phyloP scores from a whole-genome alignment of 1,284 basidiomycete genomes.

The Sparassis latifolia region DNA sequence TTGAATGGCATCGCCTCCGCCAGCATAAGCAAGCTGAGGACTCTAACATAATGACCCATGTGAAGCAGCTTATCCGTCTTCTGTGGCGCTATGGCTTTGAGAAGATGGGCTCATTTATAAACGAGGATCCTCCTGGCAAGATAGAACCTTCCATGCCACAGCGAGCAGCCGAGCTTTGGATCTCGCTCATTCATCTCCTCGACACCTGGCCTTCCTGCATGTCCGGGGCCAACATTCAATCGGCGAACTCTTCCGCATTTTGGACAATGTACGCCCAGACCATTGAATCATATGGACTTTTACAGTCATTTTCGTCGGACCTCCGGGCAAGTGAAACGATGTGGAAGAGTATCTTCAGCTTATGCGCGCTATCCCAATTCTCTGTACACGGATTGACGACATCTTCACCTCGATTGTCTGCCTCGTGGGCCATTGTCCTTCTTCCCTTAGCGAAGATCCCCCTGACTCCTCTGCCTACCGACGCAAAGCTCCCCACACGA shows the following conservation, averaged over 20 bases:
- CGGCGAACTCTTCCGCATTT: slow-evolving; percentile 28
- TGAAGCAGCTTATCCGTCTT: slow-evolving; percentile 38
- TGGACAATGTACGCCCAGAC: slow-evolving; percentile 38
- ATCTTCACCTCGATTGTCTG: slow-evolving; percentile 39
- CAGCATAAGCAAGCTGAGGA: slow-evolving; percentile 17
- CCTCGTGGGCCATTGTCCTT: slow-evolving; percentile 66
- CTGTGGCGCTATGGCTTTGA: slow-evolving; percentile 53
- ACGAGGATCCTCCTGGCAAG: slow-evolving; percentile 34
- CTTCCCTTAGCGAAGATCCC: slow-evolving; percentile 56
- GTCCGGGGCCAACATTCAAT: slow-evolving; percentile 10
- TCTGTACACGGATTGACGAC: slow-evolving; percentile 57
- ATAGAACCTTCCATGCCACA: slow-evolving; percentile 18
- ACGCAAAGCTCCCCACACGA: slow-evolving; percentile 31
- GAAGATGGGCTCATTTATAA: slow-evolving; percentile 36
- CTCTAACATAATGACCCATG: slow-evolving; percentile 17
- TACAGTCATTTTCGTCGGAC: slow-evolving; percentile 21
- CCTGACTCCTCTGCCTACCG: slow-evolving; percentile 48
- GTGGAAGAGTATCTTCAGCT: slow-evolving; percentile 68
- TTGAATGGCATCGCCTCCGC: slow-evolving; percentile 19
- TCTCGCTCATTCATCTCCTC: slow-evolving; percentile 55
- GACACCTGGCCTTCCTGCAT: slow-evolving; percentile 6
- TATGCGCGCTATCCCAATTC: slow-evolving; percentile 80
- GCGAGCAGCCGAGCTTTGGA: slow-evolving; percentile 62
- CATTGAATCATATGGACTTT: slow-evolving; percentile 26
- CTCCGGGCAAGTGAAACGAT: slow-evolving; percentile 60